Percentiles rank a stretch among this genome's conserved stretches.
phyloP scores from a whole-genome alignment of 306 rosid genomes.

The Lagenaria siceraria region DNA sequence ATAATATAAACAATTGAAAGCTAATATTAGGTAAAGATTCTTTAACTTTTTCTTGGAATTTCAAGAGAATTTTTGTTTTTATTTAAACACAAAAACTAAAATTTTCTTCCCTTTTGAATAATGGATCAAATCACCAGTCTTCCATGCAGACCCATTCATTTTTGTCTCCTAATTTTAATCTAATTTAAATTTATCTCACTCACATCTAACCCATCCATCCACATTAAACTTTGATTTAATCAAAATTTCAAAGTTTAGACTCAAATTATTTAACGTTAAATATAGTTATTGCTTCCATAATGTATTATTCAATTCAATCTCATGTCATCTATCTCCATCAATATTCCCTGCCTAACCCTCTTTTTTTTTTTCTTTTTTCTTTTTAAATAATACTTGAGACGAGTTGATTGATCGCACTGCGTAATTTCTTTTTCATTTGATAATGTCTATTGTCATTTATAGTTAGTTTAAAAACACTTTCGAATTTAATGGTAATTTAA shows the following conservation, averaged over 20 bases:
- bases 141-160: background rate
- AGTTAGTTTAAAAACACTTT: no score
- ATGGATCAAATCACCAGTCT: background rate
- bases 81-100: background rate
- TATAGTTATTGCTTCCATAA: background rate
- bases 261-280: background rate
- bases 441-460: no score
- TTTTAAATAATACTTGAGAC: background rate
- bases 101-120: slow-evolving; percentile 1
- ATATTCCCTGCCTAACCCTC: no score
- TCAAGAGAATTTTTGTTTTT: slow-evolving; percentile 41
- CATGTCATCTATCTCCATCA: no score
- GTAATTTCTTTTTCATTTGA: no score
- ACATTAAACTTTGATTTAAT: no score
- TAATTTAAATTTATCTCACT: background rate
- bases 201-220: background rate
- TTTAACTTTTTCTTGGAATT: slow-evolving; percentile 33
- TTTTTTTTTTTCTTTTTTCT: background rate
- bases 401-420: no score
- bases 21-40: slow-evolving; percentile 37
- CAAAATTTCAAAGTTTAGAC: background rate
- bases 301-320: background rate
- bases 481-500: no score
- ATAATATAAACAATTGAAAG: slow-evolving; percentile 16
- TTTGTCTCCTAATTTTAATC: background rate